phyloP scores from a whole-genome alignment of 129 eudicot species.

The Chrysanthemum lavandulifolium region DNA sequence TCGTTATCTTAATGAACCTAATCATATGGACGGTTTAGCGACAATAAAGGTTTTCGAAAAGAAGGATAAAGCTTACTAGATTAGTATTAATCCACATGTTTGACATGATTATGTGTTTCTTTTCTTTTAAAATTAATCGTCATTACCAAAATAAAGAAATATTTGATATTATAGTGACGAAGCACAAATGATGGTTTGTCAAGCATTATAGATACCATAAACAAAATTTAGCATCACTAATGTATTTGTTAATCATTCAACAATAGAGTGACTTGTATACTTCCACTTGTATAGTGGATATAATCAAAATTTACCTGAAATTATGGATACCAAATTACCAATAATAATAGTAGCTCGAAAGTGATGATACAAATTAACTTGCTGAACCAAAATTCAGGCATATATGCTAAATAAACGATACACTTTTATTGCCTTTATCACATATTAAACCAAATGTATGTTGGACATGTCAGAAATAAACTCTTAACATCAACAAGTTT shows the following conservation, averaged over 20 bases:
- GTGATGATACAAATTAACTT: too few relatives aligned
- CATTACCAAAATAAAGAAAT: not conserved
- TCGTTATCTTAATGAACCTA: not conserved
- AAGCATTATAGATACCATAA: constrained; percentile 4
- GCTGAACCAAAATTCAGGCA: too few relatives aligned
- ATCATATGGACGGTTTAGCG: not conserved
- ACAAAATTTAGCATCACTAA: not conserved
- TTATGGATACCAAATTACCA: not conserved
- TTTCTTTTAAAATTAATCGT: not conserved
- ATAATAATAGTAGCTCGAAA: not conserved
- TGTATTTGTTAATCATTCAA: not conserved
- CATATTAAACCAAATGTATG: too few relatives aligned
- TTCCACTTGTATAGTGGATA: constrained; percentile 7
- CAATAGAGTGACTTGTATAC: not conserved
- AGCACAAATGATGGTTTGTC: constrained; percentile 8
- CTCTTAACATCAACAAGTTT: too few relatives aligned
- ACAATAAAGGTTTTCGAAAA: not conserved
- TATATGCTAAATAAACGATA: too few relatives aligned
- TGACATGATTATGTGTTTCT: not conserved
- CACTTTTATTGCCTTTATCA: too few relatives aligned
- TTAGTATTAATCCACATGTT: constrained; percentile 1
- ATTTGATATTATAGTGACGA: not conserved
- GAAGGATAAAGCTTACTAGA: not conserved
- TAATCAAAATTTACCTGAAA: not conserved
- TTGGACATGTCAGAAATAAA: too few relatives aligned